These are phyloP conservation scores for Lunularia cruciata DNA, from an alignment of 225 moss, liverwort and hornwort genomes.

Conservation along the genomic window DNA sequence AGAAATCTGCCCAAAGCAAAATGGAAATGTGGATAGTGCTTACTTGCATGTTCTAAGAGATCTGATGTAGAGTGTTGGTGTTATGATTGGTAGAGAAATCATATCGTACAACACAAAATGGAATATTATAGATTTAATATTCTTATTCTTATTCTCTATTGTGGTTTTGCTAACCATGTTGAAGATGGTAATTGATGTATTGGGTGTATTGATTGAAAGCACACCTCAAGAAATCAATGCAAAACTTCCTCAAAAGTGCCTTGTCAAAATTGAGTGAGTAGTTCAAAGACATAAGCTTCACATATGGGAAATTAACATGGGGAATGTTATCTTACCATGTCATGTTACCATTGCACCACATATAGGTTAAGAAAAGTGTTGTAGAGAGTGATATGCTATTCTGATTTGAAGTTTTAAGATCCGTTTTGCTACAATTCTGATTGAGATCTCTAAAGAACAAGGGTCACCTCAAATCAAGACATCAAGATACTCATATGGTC, in stretches of 20 bases:
- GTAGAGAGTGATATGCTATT: conserved; percentile 60
- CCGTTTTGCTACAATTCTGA: conserved; percentile 84
- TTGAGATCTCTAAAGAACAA: conserved; percentile 47
- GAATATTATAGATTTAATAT: conserved; percentile 73
- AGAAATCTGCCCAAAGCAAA: no score
- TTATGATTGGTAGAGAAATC: conserved; percentile 78
- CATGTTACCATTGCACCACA: conserved; percentile 70
- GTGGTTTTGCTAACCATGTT: conserved; percentile 76
- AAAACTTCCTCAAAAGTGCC: conserved; percentile 60
- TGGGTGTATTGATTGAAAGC: conserved; percentile 95
- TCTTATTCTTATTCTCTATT: conserved; percentile 77
- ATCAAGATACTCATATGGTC: neutral
- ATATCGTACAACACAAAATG: conserved; percentile 82
- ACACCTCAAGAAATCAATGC: conserved; percentile 88
- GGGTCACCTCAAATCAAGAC: neutral
- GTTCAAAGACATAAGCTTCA: conserved; percentile 91
- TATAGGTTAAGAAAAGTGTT: conserved; percentile 64
- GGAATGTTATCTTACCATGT: conserved; percentile 85
- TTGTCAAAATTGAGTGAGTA: conserved; percentile 63
- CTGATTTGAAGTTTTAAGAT: conserved; percentile 69
- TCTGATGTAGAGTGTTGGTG: conserved; percentile 86
- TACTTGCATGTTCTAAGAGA: conserved; percentile 91
- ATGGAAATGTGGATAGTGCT: conserved; percentile 84
- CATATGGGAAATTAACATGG: conserved; percentile 94
- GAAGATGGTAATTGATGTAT: conserved; percentile 72